Evolutionary conservation across 805 yeast species (phyloP), one percentile per base, ranked within the genome.

Genomic region (Jamesozyma rosinii): DNA sequence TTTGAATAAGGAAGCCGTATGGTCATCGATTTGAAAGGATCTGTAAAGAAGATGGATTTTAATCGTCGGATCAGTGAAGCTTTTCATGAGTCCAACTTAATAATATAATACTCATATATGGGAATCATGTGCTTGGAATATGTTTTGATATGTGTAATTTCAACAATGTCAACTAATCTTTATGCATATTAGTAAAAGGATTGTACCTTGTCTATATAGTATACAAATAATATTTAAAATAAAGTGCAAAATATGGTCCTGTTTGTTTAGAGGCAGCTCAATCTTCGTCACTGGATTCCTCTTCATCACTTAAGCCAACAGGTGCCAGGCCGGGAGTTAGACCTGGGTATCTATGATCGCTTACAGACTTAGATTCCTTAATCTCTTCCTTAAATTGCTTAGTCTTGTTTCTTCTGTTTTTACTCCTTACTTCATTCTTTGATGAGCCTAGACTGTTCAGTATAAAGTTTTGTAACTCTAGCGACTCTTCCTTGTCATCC

Each of bases 321-420:
- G 92, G 92, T 1, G 92, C 94, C 61, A 84, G 71, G 48, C 94
- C 94, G 1, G 92, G 94, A 0, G 94, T 84, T 43, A 84, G 68
- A 22, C 92, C 90, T 34, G 84, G 65, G 46, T 63, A 69, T 22
- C 62, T 60, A 40, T 58, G 57, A 43, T 54, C 62, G 24, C 42
- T 35, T 13, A 51, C 50, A 43, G 50, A 45, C 19, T 51, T 49
- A 8, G 29, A 24, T 10, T 40, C 42, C 36, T 47, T 38, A 32
- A 47, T 36, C 4, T 54, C 51, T 45, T 57, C 62, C 35, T 52
- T 54, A 44, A 59, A 62, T 35, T 50, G 67, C 61, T 59, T 57
- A 17, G 42, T 45, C 40, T 47, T 58, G 14, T 47, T 36, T 43
- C 52, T 50, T 45, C 59, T 55, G 21, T 53, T 56, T 38, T 63